These are phyloP conservation scores for Hygrophoropsis aurantiaca DNA, from an alignment of 768 basidiomycete genomes.

Conservation along the genomic window DNA sequence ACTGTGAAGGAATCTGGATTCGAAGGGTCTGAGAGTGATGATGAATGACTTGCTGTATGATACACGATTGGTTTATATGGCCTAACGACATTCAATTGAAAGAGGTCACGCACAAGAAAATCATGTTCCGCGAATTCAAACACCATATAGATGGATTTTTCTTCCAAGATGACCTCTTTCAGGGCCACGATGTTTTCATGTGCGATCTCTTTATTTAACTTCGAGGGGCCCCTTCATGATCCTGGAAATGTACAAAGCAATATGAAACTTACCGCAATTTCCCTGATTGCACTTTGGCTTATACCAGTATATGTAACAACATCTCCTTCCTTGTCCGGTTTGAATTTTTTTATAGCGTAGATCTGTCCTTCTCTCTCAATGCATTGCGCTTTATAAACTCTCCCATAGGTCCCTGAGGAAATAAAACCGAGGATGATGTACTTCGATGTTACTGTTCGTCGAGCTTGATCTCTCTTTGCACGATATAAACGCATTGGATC, in stretches of 20 bases:
- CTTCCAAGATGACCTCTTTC: conserved; percentile 94
- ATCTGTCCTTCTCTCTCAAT: conserved; percentile 66
- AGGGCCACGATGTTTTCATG: conserved; percentile 92
- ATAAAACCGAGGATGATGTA: conserved; percentile 96
- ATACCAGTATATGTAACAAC: conserved; percentile 95
- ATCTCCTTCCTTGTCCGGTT: conserved; percentile 99
- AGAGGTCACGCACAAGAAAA: conserved; percentile 70
- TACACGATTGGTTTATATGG: not conserved
- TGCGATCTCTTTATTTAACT: conserved; percentile 87
- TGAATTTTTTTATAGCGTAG: conserved; percentile 99
- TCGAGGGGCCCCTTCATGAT: conserved; percentile 1
- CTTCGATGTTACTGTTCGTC: conserved; percentile 70
- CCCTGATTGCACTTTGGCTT: conserved; percentile 95
- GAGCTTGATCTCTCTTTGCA: conserved; percentile 68
- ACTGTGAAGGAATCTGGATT: conserved; percentile 64
- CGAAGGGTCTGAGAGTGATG: conserved; percentile 93
- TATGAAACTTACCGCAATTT: conserved; percentile 76
- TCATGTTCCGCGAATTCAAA: conserved; percentile 99
- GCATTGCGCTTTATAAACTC: conserved; percentile 96
- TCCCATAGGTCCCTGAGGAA: conserved; percentile 95
- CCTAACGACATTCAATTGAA: not conserved
- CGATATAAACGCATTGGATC: conserved; percentile 91
- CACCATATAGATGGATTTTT: conserved; percentile 99
- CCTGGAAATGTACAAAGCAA: not conserved
- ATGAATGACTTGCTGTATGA: conserved; percentile 90